Evolutionary conservation across 306 rosid species (phyloP).

Genomic region (Rosa persica): DNA sequence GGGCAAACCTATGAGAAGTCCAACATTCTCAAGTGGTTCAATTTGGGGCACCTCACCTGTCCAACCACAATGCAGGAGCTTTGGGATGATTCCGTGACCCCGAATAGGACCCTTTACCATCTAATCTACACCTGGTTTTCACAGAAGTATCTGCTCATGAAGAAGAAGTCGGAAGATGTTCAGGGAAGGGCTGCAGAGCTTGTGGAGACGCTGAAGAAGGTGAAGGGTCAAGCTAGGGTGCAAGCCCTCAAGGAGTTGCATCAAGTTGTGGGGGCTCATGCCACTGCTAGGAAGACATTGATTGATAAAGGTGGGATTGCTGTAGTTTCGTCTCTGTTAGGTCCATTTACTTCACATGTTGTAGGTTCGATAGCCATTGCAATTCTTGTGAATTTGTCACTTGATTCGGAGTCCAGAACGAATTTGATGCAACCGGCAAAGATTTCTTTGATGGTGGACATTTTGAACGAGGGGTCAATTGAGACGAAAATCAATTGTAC

Average conservation of each 20-base stretch:
- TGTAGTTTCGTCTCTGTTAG: slow-evolving; percentile 53
- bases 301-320: slow-evolving; percentile 62
- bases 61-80: slow-evolving; percentile 91
- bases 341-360: slow-evolving; percentile 75
- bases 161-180: slow-evolving; percentile 75
- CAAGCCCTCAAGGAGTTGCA: slow-evolving; percentile 73
- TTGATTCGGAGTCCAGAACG: slow-evolving; percentile 58
- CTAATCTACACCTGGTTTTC: slow-evolving; percentile 65
- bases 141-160: slow-evolving; percentile 65
- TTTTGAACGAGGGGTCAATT: slow-evolving; percentile 69
- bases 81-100: slow-evolving; percentile 77
- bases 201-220: slow-evolving; percentile 64
- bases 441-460: slow-evolving; percentile 66
- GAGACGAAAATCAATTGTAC: slow-evolving; percentile 73
- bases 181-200: slow-evolving; percentile 73
- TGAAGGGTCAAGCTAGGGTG: slow-evolving; percentile 72
- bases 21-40: slow-evolving; percentile 80
- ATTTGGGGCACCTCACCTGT: slow-evolving; percentile 65
- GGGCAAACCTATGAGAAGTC: slow-evolving; percentile 79
- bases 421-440: slow-evolving; percentile 66
- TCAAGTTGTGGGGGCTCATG: slow-evolving; percentile 53
- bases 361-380: slow-evolving; percentile 72
- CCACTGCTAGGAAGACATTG: slow-evolving; percentile 52
- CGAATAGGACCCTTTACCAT: slow-evolving; percentile 62
- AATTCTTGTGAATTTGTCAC: slow-evolving; percentile 57